phyloP scores from a whole-genome alignment of 306 rosid genomes.

The Cucurbita pepo region DNA sequence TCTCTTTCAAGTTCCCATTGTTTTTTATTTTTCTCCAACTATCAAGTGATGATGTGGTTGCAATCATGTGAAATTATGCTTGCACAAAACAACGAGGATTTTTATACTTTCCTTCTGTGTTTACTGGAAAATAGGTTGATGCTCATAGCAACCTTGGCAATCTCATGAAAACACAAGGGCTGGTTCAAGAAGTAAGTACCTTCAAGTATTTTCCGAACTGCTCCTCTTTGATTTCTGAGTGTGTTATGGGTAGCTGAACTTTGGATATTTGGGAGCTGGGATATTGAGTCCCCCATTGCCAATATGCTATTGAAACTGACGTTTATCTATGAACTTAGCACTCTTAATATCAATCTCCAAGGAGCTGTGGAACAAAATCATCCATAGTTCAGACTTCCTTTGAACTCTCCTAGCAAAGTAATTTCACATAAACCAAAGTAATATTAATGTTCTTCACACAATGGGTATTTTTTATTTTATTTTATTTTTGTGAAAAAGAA shows the following conservation, averaged over 20 bases:
- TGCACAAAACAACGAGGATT: not conserved
- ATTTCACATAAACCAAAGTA: not conserved
- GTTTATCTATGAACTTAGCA: not conserved
- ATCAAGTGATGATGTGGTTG: not conserved
- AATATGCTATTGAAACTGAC: not conserved
- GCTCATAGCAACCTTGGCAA: constrained; percentile 58
- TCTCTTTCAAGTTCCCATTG: not conserved
- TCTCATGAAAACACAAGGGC: constrained; percentile 49
- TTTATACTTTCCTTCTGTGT: constrained; percentile 5
- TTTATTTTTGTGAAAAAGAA: not conserved
- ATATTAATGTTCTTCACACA: not conserved
- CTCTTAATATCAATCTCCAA: not conserved
- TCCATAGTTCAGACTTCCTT: not conserved
- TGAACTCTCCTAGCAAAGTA: not conserved
- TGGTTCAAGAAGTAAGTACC: constrained; percentile 80
- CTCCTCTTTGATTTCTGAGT: not conserved
- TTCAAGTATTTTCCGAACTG: not conserved
- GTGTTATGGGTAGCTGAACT: not conserved
- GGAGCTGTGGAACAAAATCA: not conserved
- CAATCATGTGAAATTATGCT: not conserved
- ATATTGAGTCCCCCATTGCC: not conserved
- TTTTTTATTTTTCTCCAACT: not conserved
- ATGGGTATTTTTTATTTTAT: not conserved
- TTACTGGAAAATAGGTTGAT: constrained; percentile 31
- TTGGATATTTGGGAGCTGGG: not conserved